phyloP scores from a whole-genome alignment of 2,329 filamentous ascomycete genomes.

The Xylariales sp. region DNA sequence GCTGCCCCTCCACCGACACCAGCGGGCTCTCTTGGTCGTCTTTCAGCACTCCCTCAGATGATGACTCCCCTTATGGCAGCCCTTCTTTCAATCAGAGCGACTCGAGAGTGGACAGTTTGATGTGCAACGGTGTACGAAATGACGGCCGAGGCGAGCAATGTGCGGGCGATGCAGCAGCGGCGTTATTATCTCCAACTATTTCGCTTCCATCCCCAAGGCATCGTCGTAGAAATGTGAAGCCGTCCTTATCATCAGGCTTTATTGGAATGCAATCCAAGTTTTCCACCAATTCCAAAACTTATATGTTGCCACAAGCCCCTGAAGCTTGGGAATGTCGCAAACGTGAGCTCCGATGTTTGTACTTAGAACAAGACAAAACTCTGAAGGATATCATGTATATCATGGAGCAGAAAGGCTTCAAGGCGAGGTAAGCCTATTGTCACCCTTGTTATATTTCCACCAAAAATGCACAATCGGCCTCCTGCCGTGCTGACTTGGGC shows the following conservation, averaged over 20 bases:
- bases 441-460: neutral
- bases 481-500: neutral
- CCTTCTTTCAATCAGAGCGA: neutral
- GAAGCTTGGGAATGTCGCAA: conserved; percentile 14
- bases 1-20: neutral
- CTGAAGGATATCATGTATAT: conserved; percentile 13
- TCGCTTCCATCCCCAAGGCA: neutral
- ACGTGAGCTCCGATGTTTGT: conserved; percentile 15
- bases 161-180: no score
- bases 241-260: neutral
- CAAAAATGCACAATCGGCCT: no score
- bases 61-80: neutral
- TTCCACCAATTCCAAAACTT: conserved; percentile 1
- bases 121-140: neutral
- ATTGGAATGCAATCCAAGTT: conserved; percentile 4
- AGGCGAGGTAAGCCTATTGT: conserved; percentile 11
- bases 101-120: conserved; percentile 1
- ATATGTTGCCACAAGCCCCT: neutral
- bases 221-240: neutral
- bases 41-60: neutral
- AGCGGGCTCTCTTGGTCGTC: neutral
- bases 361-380: conserved; percentile 16
- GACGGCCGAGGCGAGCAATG: neutral
- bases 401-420: conserved; percentile 15
- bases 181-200: no score